Evolutionary conservation across 257 asterid species (phyloP).

Genomic region (Ligustrum vulgare): DNA sequence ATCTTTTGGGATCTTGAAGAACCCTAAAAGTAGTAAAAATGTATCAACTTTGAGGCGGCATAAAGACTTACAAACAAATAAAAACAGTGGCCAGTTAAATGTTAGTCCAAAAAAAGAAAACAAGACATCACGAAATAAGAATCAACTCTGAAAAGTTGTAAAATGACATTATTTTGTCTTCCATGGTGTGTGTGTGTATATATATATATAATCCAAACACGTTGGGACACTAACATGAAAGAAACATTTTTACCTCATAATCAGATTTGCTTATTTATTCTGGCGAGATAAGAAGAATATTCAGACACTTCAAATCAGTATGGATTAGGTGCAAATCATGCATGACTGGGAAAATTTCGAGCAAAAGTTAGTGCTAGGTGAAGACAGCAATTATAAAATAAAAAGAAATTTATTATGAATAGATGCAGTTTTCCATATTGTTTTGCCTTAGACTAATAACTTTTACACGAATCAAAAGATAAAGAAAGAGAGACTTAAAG

Average conservation of each 20-base stretch:
- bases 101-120: background rate
- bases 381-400: background rate
- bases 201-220: too few species aligned
- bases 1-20: conserved; percentile 68
- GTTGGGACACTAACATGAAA: background rate
- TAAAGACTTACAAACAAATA: background rate
- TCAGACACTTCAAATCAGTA: conserved; percentile 94
- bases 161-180: background rate
- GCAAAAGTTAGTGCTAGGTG: background rate
- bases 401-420: too few species aligned
- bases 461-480: too few species aligned
- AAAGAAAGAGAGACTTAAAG: too few species aligned
- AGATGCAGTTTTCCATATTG: too few species aligned
- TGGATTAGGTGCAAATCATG: conserved; percentile 88
- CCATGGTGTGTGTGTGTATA: background rate
- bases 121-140: too few species aligned
- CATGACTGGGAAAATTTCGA: conserved; percentile 56
- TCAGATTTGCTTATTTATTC: conserved; percentile 76
- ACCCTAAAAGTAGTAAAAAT: conserved; percentile 38
- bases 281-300: conserved; percentile 80
- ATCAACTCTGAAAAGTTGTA: too few species aligned
- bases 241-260: conserved; percentile 56
- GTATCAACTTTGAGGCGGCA: background rate
- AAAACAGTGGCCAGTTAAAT: background rate
- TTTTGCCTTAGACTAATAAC: too few species aligned